Conservation (phyloP, 306 rosid genomes). For the Cicer arietinum region DNA sequence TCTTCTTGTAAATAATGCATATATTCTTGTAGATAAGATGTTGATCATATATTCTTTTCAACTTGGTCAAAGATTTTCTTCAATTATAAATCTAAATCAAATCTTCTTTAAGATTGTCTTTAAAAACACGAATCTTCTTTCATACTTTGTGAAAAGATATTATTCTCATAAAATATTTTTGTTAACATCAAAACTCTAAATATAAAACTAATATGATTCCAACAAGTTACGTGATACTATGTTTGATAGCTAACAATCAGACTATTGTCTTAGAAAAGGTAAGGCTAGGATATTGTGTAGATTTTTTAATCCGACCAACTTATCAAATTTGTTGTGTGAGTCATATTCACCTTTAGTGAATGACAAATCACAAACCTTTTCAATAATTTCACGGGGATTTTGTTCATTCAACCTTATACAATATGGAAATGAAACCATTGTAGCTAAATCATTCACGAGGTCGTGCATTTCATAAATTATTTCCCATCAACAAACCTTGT, state of each 20-base stretch:
- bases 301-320: not conserved
- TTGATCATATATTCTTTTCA: too few species aligned
- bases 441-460: conserved; percentile 43
- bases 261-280: not conserved
- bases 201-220: too few species aligned
- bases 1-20: too few species aligned
- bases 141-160: too few species aligned
- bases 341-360: not conserved
- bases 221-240: not conserved
- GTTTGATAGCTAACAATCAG: not conserved
- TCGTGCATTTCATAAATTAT: conserved; percentile 26
- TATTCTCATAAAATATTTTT: too few species aligned
- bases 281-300: conserved; percentile 9
- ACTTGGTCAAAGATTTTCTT: too few species aligned
- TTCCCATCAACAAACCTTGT: not conserved
- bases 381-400: not conserved
- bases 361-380: conserved; percentile 36
- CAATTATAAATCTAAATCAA: too few species aligned
- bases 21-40: too few species aligned
- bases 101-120: too few species aligned
- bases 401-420: not conserved
- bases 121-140: too few species aligned
- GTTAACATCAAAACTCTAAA: too few species aligned
- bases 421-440: not conserved
- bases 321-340: not conserved